Evolutionary conservation across 768 basidiomycete species (phyloP), one percentile per base, ranked within the genome.

Genomic region (Serendipita vermifera): DNA sequence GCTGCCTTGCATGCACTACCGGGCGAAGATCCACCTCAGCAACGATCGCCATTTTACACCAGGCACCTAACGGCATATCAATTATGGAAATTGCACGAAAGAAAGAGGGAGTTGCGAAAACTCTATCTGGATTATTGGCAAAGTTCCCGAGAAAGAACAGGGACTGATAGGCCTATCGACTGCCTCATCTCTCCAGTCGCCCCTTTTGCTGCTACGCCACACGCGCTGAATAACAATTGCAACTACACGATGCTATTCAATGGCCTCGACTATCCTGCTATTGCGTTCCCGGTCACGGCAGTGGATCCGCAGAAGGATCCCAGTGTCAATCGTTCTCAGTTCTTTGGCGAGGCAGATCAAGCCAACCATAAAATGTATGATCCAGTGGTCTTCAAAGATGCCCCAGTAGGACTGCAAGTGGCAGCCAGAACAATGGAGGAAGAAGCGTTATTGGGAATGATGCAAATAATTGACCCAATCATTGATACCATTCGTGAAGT

Each of bases 131-230:
- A 80, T 43, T 67, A 77, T 48, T 87, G 85, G 85, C 73, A 80
- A 53, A 70, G 67, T 3, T 82, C 80, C 0, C 68, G 61, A 7
- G 59, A 55, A 0, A 43, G 61, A 13, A 87, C 85, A 0, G 77
- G 77, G 0, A 88, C 84, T 0, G 83, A 82, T 1, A 69, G 87
- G 2, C 82, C 85, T 3, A 75, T 88, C 4, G 87, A 89, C 63
- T 85, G 82, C 1, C 78, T 90, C 60, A 81, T 89, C 33, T 68
- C 72, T 2, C 83, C 87, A 20, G 73, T 70, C 2, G 80, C 81
- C 1, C 73, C 83, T 1, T 80, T 70, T 62, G 68, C 74, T 0
- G 82, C 86, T 1, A 68, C 77, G 3, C 83, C 80, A 7, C 85
- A 86, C 62, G 84, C 83, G 14, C 64, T 64, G 48, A 76, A 76